Percentiles rank a stretch among this genome's conserved stretches.
These are phyloP conservation scores for Ogataea parapolymorpha DNA, from an alignment of 805 yeast genomes.

Conservation along the genomic window DNA sequence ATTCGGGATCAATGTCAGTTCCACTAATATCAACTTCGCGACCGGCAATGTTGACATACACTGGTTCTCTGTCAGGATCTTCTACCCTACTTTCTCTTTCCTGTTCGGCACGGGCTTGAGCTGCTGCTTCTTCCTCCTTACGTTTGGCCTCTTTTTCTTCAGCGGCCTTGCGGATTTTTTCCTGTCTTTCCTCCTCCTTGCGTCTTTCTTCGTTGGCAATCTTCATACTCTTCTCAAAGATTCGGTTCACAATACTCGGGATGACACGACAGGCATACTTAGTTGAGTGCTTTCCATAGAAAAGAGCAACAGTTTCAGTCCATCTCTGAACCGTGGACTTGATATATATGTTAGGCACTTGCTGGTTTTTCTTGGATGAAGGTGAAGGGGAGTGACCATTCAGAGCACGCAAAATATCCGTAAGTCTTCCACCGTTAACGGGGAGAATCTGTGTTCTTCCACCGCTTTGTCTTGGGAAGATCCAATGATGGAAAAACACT, in stretches of 20 bases:
- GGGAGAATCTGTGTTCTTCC: slow-evolving; percentile 14
- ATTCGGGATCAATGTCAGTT: slow-evolving; percentile 89
- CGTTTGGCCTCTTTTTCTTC: slow-evolving; percentile 31
- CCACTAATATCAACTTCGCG: slow-evolving; percentile 81
- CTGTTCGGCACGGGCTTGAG: slow-evolving; percentile 19
- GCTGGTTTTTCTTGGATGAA: slow-evolving; percentile 15
- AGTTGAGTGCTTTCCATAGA: slow-evolving; percentile 42
- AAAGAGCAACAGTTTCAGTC: slow-evolving; percentile 54
- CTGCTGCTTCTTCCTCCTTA: slow-evolving; percentile 34
- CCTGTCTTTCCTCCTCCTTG: slow-evolving; percentile 26
- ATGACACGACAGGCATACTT: slow-evolving; percentile 35
- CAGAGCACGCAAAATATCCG: slow-evolving; percentile 19
- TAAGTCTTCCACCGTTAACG: slow-evolving; percentile 16
- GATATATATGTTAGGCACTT: slow-evolving; percentile 21
- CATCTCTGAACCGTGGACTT: slow-evolving; percentile 60
- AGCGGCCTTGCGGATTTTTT: slow-evolving; percentile 27
- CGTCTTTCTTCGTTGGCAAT: slow-evolving; percentile 30
- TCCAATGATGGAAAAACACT: slow-evolving; percentile 11
- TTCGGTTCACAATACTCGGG: slow-evolving; percentile 42
- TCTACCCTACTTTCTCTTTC: slow-evolving; percentile 1
- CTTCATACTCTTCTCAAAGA: slow-evolving; percentile 48
- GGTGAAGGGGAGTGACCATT: slow-evolving; percentile 14
- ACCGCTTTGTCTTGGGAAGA: slow-evolving; percentile 15
- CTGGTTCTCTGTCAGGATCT: slow-evolving; percentile 41
- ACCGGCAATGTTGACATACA: slow-evolving; percentile 71